A percentile compares a stretch with the other conserved stretches of the same genome.
phyloP scores from a whole-genome alignment of 176 grass and related monocot genomes.

The Oryza glumipatula region DNA sequence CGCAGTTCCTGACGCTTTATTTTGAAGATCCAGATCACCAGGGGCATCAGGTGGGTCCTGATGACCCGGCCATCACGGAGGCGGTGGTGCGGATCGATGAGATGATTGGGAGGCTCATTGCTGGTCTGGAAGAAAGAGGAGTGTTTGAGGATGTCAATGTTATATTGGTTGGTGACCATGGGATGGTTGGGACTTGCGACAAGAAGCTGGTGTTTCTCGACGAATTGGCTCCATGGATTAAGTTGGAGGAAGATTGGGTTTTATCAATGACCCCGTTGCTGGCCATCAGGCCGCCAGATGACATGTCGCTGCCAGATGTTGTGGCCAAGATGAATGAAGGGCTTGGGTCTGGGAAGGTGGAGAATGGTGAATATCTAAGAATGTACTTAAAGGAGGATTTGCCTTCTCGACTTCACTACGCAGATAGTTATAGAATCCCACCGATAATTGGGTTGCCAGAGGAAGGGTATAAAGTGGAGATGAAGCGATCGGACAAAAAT shows the following conservation, averaged over 20 bases:
- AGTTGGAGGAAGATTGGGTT: constrained; percentile 64
- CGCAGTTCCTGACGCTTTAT: constrained; percentile 80
- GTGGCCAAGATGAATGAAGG: constrained; percentile 93
- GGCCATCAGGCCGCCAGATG: constrained; percentile 64
- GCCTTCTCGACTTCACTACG: constrained; percentile 74
- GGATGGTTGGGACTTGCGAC: constrained; percentile 93
- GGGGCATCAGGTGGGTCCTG: constrained; percentile 88
- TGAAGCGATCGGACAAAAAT: constrained; percentile 36
- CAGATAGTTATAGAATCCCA: constrained; percentile 76
- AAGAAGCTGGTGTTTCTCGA: constrained; percentile 73
- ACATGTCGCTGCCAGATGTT: constrained; percentile 50
- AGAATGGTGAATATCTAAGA: constrained; percentile 67
- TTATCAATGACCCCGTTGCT: constrained; percentile 71
- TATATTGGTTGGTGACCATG: constrained; percentile 81
- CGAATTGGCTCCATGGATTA: constrained; percentile 74
- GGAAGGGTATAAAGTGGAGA: constrained; percentile 89
- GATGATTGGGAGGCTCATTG: constrained; percentile 76
- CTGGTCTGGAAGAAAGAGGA: constrained; percentile 70
- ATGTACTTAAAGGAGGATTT: constrained; percentile 89
- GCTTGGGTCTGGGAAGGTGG: constrained; percentile 76
- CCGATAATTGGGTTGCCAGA: constrained; percentile 69
- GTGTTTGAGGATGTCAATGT: constrained; percentile 90
- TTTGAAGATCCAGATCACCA: constrained; percentile 95
- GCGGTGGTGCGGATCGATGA: constrained; percentile 67
- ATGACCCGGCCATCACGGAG: constrained; percentile 69